Conservation (phyloP, 768 basidiomycete genomes). For the Vararia minispora region DNA sequence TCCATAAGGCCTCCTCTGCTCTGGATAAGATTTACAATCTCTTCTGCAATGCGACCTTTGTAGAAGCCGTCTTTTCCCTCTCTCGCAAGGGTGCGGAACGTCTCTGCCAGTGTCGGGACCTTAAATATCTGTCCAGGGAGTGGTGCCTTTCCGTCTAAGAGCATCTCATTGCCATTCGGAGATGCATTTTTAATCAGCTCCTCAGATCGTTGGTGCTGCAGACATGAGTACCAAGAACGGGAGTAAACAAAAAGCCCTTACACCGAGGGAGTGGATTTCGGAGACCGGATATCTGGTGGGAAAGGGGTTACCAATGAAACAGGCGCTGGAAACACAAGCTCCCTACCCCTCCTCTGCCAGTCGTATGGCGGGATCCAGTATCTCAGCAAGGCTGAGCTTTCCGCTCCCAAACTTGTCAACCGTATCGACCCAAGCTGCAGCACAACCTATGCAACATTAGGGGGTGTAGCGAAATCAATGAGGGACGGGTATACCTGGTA, state of each 20-base stretch:
- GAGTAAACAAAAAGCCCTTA: conserved; percentile 21
- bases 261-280: conserved; percentile 59
- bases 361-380: conserved; percentile 81
- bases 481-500: conserved; percentile 45
- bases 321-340: no score
- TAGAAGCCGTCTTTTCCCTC: conserved; percentile 92
- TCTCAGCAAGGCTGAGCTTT: conserved; percentile 50
- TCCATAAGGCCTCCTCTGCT: conserved; percentile 90
- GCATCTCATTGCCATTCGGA: conserved; percentile 78
- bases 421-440: conserved; percentile 92
- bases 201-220: conserved; percentile 52
- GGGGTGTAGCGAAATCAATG: neutral
- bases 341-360: conserved; percentile 85
- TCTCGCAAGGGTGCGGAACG: conserved; percentile 69
- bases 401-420: conserved; percentile 76
- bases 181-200: conserved; percentile 72
- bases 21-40: conserved; percentile 77
- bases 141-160: conserved; percentile 75
- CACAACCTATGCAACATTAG: conserved; percentile 50
- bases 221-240: conserved; percentile 1
- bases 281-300: conserved; percentile 70
- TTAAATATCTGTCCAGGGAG: conserved; percentile 76
- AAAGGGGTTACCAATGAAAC: neutral
- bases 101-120: conserved; percentile 72
- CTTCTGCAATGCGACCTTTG: conserved; percentile 81